Percentiles rank a stretch among this genome's conserved stretches.
Conservation (phyloP, 2,329 filamentous ascomycete genomes). For the Xylariaceae sp. region DNA sequence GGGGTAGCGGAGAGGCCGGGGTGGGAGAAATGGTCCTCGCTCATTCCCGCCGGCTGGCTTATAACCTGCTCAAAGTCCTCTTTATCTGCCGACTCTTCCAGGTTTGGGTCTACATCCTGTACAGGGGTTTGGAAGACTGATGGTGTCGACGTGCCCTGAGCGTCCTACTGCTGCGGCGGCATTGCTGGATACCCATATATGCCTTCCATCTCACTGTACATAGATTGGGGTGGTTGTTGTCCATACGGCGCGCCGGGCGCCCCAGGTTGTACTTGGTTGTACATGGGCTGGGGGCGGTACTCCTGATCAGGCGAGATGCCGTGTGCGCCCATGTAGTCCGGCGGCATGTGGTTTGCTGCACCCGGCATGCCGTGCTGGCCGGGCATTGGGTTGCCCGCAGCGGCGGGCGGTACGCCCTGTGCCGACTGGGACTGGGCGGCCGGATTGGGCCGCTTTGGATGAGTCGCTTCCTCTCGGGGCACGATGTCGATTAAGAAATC, state of each 20-base stretch:
- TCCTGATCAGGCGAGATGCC: constrained; percentile 64
- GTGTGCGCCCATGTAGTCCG: constrained; percentile 61
- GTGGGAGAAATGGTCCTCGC: not conserved
- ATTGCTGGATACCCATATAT: constrained; percentile 83
- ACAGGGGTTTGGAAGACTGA: constrained; percentile 6
- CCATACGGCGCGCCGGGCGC: constrained; percentile 68
- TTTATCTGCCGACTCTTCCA: constrained; percentile 3
- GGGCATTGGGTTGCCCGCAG: constrained; percentile 45
- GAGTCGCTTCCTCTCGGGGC: constrained; percentile 86
- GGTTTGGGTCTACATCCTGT: constrained; percentile 2
- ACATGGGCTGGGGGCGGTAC: constrained; percentile 78
- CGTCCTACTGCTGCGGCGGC: constrained; percentile 62
- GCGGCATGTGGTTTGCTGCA: constrained; percentile 56
- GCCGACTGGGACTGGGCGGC: constrained; percentile 42
- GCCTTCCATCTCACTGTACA: constrained; percentile 74
- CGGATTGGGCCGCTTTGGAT: constrained; percentile 66
- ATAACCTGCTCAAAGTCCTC: not conserved
- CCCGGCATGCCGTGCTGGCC: constrained; percentile 48
- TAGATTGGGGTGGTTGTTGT: constrained; percentile 66
- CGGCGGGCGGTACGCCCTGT: constrained; percentile 39
- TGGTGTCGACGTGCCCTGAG: constrained; percentile 15
- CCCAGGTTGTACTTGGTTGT: constrained; percentile 67
- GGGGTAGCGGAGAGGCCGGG: constrained; percentile 4
- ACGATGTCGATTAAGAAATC: constrained; percentile 99
- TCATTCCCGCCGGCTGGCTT: not conserved